Evolutionary conservation across 257 asterid species (phyloP).

Genomic region (Misopates orontium): DNA sequence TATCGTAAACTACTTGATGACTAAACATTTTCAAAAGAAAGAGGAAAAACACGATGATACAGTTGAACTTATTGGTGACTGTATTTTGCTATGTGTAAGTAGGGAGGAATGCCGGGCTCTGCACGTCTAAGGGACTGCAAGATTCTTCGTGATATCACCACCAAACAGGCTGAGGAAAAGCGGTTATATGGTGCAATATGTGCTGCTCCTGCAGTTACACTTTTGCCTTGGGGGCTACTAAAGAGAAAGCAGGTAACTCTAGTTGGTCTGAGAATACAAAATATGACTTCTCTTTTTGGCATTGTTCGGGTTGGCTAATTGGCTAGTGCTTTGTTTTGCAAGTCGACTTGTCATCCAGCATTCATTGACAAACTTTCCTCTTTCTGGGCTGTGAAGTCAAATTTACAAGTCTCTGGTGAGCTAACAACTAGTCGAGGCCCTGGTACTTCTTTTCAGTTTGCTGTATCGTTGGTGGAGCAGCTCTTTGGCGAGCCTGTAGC

Average conservation of each 20-base stretch:
- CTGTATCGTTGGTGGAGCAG: conserved; percentile 76
- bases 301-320: conserved; percentile 28
- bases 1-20: conserved; percentile 3
- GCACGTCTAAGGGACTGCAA: conserved; percentile 78
- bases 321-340: conserved; percentile 28
- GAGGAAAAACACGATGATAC: background rate
- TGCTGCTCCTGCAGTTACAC: conserved; percentile 96
- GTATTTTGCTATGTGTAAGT: conserved; percentile 21
- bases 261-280: background rate
- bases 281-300: background rate
- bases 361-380: conserved; percentile 75
- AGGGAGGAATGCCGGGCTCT: conserved; percentile 99
- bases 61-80: background rate
- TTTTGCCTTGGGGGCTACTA: conserved; percentile 92
- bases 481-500: conserved; percentile 77
- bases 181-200: conserved; percentile 84
- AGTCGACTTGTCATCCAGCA: conserved; percentile 97
- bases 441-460: conserved; percentile 77
- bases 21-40: too few relatives aligned
- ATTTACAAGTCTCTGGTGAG: conserved; percentile 79
- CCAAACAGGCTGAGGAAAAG: conserved; percentile 72
- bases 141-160: conserved; percentile 69
- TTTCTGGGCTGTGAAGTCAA: conserved; percentile 81
- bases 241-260: conserved; percentile 65
- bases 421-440: conserved; percentile 97